Percentiles rank a stretch among this genome's conserved stretches.
Evolutionary conservation across 495 filamentous ascomycete genomes (phyloP).

Genomic region (Penicillium psychrofluorescens): DNA sequence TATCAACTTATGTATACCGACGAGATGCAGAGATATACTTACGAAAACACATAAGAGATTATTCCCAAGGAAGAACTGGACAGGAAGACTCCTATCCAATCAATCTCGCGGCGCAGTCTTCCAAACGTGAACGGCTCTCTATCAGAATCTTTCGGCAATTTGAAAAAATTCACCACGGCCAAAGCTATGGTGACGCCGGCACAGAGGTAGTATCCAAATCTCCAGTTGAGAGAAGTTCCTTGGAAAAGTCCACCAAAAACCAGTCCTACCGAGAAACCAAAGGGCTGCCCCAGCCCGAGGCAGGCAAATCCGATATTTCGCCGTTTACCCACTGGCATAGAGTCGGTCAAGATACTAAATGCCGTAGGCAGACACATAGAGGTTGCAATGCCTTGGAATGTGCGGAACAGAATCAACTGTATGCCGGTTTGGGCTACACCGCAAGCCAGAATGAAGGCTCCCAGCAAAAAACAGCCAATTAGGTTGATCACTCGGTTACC

Average conservation of each 20-base stretch:
- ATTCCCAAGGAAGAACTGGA: constrained; percentile 35
- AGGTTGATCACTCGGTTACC: constrained; percentile 38
- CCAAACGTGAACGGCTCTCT: constrained; percentile 7
- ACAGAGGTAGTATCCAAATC: constrained; percentile 42
- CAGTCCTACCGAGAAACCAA: constrained; percentile 49
- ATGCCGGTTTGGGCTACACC: constrained; percentile 37
- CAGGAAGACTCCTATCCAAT: constrained; percentile 43
- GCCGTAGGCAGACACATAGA: constrained; percentile 45
- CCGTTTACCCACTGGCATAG: constrained; percentile 29
- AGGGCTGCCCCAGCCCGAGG: constrained; percentile 39
- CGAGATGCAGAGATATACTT: constrained; percentile 6
- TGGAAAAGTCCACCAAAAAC: constrained; percentile 46
- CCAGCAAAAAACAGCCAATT: constrained; percentile 35
- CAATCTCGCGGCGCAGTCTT: constrained; percentile 27
- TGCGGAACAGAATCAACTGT: constrained; percentile 46
- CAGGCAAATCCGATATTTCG: constrained; percentile 48
- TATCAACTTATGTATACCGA: neutral
- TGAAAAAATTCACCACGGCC: constrained; percentile 26
- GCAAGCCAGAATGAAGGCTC: constrained; percentile 36
- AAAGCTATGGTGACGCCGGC: constrained; percentile 29
- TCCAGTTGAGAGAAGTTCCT: constrained; percentile 31
- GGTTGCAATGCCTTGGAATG: constrained; percentile 40
- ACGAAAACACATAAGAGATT: constrained; percentile 41
- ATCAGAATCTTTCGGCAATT: constrained; percentile 16
- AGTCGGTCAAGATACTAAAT: constrained; percentile 40